Evolutionary conservation across 2,329 filamentous ascomycete species (phyloP).

Genomic region (Talaromyces rugulosus): DNA sequence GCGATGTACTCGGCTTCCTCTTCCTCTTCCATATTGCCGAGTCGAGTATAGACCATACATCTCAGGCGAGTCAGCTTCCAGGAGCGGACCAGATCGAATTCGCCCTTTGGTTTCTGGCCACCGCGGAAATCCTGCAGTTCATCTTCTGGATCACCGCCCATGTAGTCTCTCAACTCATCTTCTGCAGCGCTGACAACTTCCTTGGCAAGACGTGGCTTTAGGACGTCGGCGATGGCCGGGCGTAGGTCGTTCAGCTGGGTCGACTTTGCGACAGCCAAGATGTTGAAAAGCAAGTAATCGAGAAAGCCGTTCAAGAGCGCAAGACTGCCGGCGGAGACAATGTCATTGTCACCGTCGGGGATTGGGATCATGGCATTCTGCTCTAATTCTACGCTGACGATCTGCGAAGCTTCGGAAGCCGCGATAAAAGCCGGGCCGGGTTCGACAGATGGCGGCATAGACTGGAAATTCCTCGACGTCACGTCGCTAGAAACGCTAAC

Average conservation of each 20-base stretch:
- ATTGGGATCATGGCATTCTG: slow-evolving; percentile 66
- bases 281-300: slow-evolving; percentile 87
- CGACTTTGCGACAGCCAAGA: slow-evolving; percentile 74
- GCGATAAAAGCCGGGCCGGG: slow-evolving; percentile 87
- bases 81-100: slow-evolving; percentile 86
- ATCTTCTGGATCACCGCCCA: slow-evolving; percentile 74
- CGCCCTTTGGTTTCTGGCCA: slow-evolving; percentile 47
- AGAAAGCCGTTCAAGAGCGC: slow-evolving; percentile 84
- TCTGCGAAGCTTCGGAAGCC: slow-evolving; percentile 79
- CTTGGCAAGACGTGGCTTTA: slow-evolving; percentile 83
- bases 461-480: slow-evolving; percentile 36
- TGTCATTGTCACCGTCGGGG: slow-evolving; percentile 62
- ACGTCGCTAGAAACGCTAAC: slow-evolving; percentile 38
- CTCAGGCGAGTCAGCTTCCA: slow-evolving; percentile 92
- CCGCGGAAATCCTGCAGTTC: slow-evolving; percentile 56
- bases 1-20: slow-evolving; percentile 89
- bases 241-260: slow-evolving; percentile 71
- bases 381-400: slow-evolving; percentile 84
- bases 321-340: slow-evolving; percentile 70
- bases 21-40: slow-evolving; percentile 96
- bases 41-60: slow-evolving; percentile 96
- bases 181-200: slow-evolving; percentile 80
- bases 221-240: slow-evolving; percentile 76
- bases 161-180: slow-evolving; percentile 80
- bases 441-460: slow-evolving; percentile 65